A percentile compares a stretch with the other conserved stretches of the same genome.
Evolutionary conservation across 805 yeast species (phyloP).

Genomic region (Barnettozyma sucrosica): DNA sequence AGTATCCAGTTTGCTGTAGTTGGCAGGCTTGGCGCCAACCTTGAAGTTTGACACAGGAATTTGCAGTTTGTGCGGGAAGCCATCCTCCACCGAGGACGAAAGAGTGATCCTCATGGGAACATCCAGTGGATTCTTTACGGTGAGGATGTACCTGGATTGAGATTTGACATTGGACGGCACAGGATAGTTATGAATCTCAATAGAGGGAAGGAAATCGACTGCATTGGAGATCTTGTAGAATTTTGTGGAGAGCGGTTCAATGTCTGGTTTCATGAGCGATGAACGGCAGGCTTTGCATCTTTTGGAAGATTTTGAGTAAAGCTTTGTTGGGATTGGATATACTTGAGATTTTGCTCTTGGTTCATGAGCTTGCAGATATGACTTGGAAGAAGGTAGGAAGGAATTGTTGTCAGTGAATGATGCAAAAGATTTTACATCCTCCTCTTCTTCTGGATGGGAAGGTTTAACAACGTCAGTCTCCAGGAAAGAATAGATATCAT

Average conservation of each 20-base stretch:
- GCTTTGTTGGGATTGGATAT: conserved; percentile 17
- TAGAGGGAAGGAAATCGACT: conserved; percentile 20
- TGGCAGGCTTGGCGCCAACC: conserved; percentile 16
- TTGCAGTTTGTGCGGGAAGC: conserved; percentile 3
- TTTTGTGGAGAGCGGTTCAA: conserved; percentile 20
- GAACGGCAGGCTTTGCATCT: conserved; percentile 27
- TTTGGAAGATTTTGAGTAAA: conserved; percentile 20
- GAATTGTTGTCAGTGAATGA: not conserved
- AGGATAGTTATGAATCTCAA: conserved; percentile 10
- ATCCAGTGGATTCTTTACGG: conserved; percentile 17
- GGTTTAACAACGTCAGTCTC: conserved; percentile 8
- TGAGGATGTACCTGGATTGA: conserved; percentile 6
- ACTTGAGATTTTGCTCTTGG: not conserved
- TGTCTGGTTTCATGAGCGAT: conserved; percentile 25
- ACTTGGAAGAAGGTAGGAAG: conserved; percentile 3
- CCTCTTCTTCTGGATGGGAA: not conserved
- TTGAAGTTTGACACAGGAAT: conserved; percentile 18
- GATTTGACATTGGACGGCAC: not conserved
- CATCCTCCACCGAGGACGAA: conserved; percentile 9
- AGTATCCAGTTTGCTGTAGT: conserved; percentile 15
- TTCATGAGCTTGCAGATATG: conserved; percentile 5
- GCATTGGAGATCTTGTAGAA: conserved; percentile 26
- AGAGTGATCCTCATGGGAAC: conserved; percentile 10
- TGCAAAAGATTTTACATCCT: not conserved
- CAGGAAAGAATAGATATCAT: conserved; percentile 15